Base-by-base conservation (phyloP, 225 moss, liverwort and hornwort genomes). In the Thuidium tamariscinum region DNA sequence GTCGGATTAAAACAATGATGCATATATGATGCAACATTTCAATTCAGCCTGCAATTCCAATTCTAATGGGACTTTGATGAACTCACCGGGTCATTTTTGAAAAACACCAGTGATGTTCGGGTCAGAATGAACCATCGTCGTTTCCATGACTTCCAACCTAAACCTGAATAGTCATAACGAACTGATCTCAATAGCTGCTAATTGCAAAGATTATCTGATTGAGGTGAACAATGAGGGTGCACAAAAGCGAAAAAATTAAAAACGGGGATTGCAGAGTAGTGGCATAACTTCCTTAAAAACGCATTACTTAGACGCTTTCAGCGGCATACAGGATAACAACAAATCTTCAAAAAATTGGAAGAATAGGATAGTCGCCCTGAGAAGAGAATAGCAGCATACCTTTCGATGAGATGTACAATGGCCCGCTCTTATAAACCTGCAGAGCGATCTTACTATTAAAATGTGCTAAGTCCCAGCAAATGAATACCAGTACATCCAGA, bases 121-220 rank as follows among this genome's bases (percentile, higher is more conserved):
- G 97, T 97, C 55, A 98, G 91, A 87, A 98, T 95, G 79, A 97
- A 97, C 98, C 98, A 98, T 78, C 98, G 95, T 80, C 97, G 95
- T 91, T 98, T 97, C 98, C 98, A 98, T 39, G 97, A 95, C 89
- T 98, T 98, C 98, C 98, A 98, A 77, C 98, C 98, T 70, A 98
- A 49, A 75, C 98, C 98, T 98, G 91, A 86, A 73, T 59, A 86
- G 64, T 22, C 85, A 84, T 68, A 17, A 59, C 44, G 34, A 85
- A 55, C 85, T 39, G 1, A 26, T 46, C 60, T 87, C 57, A 87
- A 60, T 30, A 73, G 51, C 20, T 60, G 63, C 15, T 74, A 27
- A 21, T 48, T n/a, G 46, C 60, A 46, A 80, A 59, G 37, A 22
- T 10, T 14, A 22, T 44, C 32, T 84, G 14, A 44, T 63, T 10